Conservation (phyloP, 352 stramenopile species). For the Plasmopara muralis region DNA sequence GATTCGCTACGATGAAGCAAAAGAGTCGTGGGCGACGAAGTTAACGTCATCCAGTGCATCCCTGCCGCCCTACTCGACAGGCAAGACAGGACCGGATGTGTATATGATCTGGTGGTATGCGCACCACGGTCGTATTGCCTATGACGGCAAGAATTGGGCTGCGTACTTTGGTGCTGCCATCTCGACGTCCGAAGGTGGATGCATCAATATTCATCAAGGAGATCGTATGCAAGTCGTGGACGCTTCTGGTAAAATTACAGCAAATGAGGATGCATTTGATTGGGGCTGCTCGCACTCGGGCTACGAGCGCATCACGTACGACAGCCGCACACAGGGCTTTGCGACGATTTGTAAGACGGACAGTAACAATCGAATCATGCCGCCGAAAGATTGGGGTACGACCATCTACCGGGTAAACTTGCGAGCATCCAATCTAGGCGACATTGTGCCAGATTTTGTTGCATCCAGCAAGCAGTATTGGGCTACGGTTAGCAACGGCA, state of each 20-base stretch:
- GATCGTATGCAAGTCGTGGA: constrained; percentile 64
- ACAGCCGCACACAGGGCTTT: constrained; percentile 21
- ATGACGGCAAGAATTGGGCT: constrained; percentile 52
- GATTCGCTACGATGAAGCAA: constrained; percentile 33
- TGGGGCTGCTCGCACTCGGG: constrained; percentile 18
- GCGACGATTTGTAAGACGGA: constrained; percentile 59
- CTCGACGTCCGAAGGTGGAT: constrained; percentile 44
- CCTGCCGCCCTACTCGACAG: constrained; percentile 49
- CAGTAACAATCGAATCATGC: constrained; percentile 69
- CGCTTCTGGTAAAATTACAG: constrained; percentile 29
- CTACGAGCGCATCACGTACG: too few species aligned
- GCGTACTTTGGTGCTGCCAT: constrained; percentile 54
- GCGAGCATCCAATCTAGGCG: too few species aligned
- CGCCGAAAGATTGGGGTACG: constrained; percentile 36
- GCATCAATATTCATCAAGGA: constrained; percentile 67
- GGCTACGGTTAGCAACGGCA: too few species aligned
- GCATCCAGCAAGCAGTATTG: too few species aligned
- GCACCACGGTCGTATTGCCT: constrained; percentile 55
- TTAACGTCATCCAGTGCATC: constrained; percentile 29
- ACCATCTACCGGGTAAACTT: constrained; percentile 46
- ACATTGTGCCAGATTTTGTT: too few species aligned
- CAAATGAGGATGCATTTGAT: constrained; percentile 40
- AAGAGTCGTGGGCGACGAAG: too few species aligned
- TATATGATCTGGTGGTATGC: constrained; percentile 74
- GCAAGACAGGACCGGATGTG: constrained; percentile 34